Base-by-base conservation (phyloP, 768 basidiomycete genomes). In the Termitomyces sp. region DNA sequence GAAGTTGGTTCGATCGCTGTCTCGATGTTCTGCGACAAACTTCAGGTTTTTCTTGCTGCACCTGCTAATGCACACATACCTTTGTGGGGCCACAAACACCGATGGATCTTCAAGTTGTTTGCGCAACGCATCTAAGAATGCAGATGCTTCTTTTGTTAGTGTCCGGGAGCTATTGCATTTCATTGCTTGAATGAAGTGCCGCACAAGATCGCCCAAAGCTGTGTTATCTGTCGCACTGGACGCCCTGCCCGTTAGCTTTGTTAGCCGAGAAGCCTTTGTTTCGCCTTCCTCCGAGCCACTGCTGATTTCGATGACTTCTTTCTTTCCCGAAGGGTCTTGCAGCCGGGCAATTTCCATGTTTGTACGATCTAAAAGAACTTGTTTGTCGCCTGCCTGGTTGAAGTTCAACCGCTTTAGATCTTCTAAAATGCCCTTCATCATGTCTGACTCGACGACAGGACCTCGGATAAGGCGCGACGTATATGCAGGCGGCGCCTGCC, bases 61-160 rank as follows among this genome's bases (percentile, higher is more conserved):
- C 44, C n/a, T 18, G 24, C 45, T 22, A 32, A 53, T 14, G 14
- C 26, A 20, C 69, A 76, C 66, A 68, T 69, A 78, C 75, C 86
- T 77, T 65, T 83, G 64, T 5, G 87, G 86, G 43, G 77, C 70
- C 53, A 80, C 68, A 62, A 80, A 82, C 40, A 83, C 80, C 20
- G 83, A 82, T 35, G 88, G 85, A 67, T 88, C 84, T 38, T 80
- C 81, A 45, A 92, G 77, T 65, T 87, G 88, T 68, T 86, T 87
- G 70, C 81, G 77, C 61, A 92, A 67, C 30, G 81, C 78, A 62
- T 90, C 88, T 54, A 92, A 70, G 70, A 92, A 87, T 24, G 75
- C 70, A 64, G 86, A 88, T 6, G 82, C 89, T 61, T 90, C 87
- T 68, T 81, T 85, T 36, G 84, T 90, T 63, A 88, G 65, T 50